phyloP scores from a whole-genome alignment of 2,329 filamentous ascomycete species.

The Epichloe scottii region DNA sequence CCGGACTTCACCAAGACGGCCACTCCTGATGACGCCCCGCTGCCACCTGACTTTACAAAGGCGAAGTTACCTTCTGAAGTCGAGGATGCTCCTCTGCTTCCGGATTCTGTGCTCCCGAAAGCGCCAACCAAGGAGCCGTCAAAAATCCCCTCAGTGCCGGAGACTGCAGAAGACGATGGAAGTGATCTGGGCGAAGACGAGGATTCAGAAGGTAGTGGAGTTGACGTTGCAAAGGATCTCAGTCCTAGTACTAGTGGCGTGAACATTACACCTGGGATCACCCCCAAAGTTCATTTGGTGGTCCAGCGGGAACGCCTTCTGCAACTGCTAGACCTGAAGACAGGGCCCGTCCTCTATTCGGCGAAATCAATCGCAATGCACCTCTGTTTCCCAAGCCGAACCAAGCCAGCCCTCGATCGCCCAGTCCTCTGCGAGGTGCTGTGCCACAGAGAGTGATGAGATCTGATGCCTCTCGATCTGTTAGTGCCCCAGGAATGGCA shows the following conservation, averaged over 20 bases:
- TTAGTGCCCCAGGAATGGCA: conserved; percentile 47
- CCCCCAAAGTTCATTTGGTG: conserved; percentile 47
- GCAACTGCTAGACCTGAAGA: conserved; percentile 19
- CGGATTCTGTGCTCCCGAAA: conserved; percentile 22
- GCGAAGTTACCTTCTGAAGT: conserved; percentile 11
- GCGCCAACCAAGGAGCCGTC: conserved; percentile 19
- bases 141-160: conserved; percentile 24
- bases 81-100: conserved; percentile 28
- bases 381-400: conserved; percentile 43
- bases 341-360: conserved; percentile 35
- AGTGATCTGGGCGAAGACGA: conserved; percentile 30
- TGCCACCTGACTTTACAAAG: conserved; percentile 20
- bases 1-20: conserved; percentile 17
- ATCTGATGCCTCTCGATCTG: conserved; percentile 40
- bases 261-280: conserved; percentile 36
- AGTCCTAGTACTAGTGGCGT: conserved; percentile 36
- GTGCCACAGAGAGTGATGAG: conserved; percentile 37
- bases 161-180: conserved; percentile 27
- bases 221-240: conserved; percentile 52
- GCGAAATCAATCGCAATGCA: conserved; percentile 36
- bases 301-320: conserved; percentile 26
- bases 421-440: conserved; percentile 54
- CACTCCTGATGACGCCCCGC: conserved; percentile 17
- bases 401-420: conserved; percentile 53
- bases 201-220: conserved; percentile 45